A percentile compares a stretch with the other conserved stretches of the same genome.
Conservation (phyloP, 768 basidiomycete genomes). For the Calvatia gigantea region DNA sequence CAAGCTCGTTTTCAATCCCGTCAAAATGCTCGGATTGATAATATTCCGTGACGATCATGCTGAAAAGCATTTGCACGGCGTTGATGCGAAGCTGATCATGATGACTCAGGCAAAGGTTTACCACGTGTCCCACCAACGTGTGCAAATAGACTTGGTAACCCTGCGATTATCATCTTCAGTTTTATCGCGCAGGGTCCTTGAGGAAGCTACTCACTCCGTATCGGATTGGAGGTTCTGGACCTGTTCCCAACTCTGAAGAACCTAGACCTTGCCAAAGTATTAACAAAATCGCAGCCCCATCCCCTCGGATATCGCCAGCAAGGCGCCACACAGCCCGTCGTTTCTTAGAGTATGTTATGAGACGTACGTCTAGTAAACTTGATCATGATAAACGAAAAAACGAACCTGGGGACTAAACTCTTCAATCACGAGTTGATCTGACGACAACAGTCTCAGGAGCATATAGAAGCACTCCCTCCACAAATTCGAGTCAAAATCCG, state of each 20-base stretch:
- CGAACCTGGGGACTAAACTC: conserved; percentile 89
- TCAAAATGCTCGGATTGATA: conserved; percentile 82
- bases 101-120: conserved; percentile 90
- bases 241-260: conserved; percentile 60
- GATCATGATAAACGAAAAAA: neutral
- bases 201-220: conserved; percentile 55
- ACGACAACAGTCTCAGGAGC: conserved; percentile 81
- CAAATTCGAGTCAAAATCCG: conserved; percentile 67
- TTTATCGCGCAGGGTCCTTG: neutral
- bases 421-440: conserved; percentile 90
- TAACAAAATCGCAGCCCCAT: conserved; percentile 78
- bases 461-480: conserved; percentile 84
- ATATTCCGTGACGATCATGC: conserved; percentile 93
- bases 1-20: conserved; percentile 87
- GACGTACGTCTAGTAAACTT: neutral
- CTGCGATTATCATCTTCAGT: conserved; percentile 31
- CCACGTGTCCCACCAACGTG: conserved; percentile 82
- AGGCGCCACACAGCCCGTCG: conserved; percentile 93
- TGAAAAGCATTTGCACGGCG: conserved; percentile 89
- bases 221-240: conserved; percentile 51
- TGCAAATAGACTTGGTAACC: conserved; percentile 84
- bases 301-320: conserved; percentile 93
- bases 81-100: conserved; percentile 90
- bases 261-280: conserved; percentile 86
- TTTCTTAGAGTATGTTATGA: conserved; percentile 52